These are phyloP conservation scores for Collybia nuda DNA, from an alignment of 768 basidiomycete species.

Conservation along the genomic window DNA sequence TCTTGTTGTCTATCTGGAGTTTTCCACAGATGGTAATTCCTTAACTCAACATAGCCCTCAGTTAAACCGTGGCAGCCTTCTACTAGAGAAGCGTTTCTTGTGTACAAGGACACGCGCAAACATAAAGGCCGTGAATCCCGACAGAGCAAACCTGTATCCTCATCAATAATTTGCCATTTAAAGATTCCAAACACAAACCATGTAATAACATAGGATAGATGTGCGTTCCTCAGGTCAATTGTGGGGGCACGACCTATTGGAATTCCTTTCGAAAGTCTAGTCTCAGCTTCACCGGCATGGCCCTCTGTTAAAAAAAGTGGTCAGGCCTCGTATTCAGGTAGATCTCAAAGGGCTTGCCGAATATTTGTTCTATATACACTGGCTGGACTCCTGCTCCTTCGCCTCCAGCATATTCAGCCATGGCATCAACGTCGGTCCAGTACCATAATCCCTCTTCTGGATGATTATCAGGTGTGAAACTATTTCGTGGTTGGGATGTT, in stretches of 20 bases:
- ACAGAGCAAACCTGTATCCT: slow-evolving; percentile 78
- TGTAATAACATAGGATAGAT: slow-evolving; percentile 92
- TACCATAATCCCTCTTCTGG: slow-evolving; percentile 84
- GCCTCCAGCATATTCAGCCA: slow-evolving; percentile 79
- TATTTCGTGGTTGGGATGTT: slow-evolving; percentile 68
- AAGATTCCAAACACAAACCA: slow-evolving; percentile 55
- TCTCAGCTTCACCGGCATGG: slow-evolving; percentile 71
- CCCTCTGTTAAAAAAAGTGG: slow-evolving; percentile 57
- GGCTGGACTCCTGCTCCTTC: slow-evolving; percentile 74
- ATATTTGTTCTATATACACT: slow-evolving; percentile 89
- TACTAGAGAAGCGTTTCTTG: slow-evolving; percentile 46
- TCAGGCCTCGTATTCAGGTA: neutral
- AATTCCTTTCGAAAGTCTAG: slow-evolving; percentile 62
- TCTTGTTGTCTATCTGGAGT: no score
- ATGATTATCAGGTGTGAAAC: slow-evolving; percentile 88
- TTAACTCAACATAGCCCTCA: slow-evolving; percentile 9
- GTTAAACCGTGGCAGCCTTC: slow-evolving; percentile 56
- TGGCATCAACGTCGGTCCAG: slow-evolving; percentile 82
- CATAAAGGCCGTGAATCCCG: slow-evolving; percentile 83
- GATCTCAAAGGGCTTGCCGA: slow-evolving; percentile 53
- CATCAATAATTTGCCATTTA: neutral
- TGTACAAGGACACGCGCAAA: slow-evolving; percentile 66
- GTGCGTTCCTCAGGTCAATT: slow-evolving; percentile 90
- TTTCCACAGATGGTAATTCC: no score
- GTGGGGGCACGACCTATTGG: slow-evolving; percentile 84